Conservation (phyloP, 2,329 filamentous ascomycete genomes). For the Fusarium mangiferae region DNA sequence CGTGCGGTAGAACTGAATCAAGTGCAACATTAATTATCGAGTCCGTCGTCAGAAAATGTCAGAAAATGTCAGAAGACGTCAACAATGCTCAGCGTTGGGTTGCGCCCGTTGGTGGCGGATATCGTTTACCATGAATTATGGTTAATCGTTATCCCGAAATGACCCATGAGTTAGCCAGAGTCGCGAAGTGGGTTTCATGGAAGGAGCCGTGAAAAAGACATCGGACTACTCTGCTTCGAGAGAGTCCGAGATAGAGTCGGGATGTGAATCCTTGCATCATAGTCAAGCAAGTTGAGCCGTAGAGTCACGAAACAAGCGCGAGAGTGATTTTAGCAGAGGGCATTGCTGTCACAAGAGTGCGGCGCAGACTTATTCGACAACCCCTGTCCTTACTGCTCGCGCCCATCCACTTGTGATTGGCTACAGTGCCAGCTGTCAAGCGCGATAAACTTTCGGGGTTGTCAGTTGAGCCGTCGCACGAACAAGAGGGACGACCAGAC, state of each 20-base stretch:
- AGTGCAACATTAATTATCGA: background rate
- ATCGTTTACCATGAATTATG: background rate
- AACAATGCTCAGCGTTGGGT: background rate
- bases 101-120: background rate
- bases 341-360: constrained; percentile 3
- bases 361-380: constrained; percentile 4
- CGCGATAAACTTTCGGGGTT: constrained; percentile 10
- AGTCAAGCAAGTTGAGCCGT: background rate
- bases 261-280: constrained; percentile 8
- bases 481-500: constrained; percentile 9
- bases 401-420: constrained; percentile 1
- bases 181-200: background rate
- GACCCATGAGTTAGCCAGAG: background rate
- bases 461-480: background rate
- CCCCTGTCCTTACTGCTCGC: constrained; percentile 5
- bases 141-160: background rate
- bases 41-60: background rate
- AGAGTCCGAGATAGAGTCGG: constrained; percentile 6
- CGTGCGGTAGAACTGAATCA: background rate
- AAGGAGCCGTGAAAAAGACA: background rate
- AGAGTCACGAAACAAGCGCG: constrained; percentile 34
- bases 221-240: background rate
- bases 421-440: constrained; percentile 12
- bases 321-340: background rate
- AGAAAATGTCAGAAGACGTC: background rate